phyloP scores from a whole-genome alignment of 208 protist species.

The Lotmaria passim region DNA sequence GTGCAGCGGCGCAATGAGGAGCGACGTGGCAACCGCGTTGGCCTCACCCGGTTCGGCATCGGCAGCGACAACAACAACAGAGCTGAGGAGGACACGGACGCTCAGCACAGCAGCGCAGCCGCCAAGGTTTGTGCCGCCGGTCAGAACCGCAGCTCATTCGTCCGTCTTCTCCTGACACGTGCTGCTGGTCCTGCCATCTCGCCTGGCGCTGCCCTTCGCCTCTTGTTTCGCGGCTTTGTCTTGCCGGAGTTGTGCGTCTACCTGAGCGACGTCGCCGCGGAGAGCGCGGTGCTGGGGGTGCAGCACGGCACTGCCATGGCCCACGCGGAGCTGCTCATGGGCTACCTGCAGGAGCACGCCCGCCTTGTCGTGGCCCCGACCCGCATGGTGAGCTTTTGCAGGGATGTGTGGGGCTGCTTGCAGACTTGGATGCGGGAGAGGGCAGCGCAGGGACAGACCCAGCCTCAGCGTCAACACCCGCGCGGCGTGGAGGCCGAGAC shows the following conservation, averaged over 20 bases:
- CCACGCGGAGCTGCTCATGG: slow-evolving; percentile 65
- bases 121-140: not conserved
- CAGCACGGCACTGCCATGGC: slow-evolving; percentile 69
- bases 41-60: not conserved
- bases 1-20: slow-evolving; percentile 28
- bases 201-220: slow-evolving; percentile 41
- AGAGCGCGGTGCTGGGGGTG: slow-evolving; percentile 57
- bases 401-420: slow-evolving; percentile 39
- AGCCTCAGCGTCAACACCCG: slow-evolving; percentile 5
- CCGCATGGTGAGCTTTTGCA: slow-evolving; percentile 48
- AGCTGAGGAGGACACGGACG: not conserved
- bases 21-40: not conserved
- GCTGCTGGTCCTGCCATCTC: slow-evolving; percentile 36
- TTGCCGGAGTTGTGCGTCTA: slow-evolving; percentile 78
- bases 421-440: slow-evolving; percentile 22
- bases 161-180: slow-evolving; percentile 63
- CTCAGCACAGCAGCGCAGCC: not conserved
- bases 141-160: slow-evolving; percentile 57
- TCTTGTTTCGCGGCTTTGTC: slow-evolving; percentile 68
- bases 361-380: slow-evolving; percentile 54
- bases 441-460: not conserved
- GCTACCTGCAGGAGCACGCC: slow-evolving; percentile 68
- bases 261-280: slow-evolving; percentile 60
- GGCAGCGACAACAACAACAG: not conserved
- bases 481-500: not conserved